Evolutionary conservation across 306 rosid species (phyloP).

Genomic region (Ziziphus jujuba): DNA sequence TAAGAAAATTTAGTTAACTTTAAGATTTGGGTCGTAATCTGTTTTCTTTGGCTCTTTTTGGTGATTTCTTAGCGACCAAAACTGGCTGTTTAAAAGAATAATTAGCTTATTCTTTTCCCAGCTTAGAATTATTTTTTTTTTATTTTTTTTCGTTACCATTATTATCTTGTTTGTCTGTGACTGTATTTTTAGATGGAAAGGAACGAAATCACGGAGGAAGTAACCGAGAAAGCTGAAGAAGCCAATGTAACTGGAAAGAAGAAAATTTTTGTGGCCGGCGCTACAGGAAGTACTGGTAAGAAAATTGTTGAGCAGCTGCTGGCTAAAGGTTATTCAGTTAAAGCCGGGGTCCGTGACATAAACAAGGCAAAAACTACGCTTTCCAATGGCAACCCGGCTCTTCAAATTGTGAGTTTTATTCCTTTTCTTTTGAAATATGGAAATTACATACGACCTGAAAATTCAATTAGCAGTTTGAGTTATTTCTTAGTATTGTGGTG

Average conservation of each 20-base stretch:
- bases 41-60: too few species aligned
- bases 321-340: conserved; percentile 79
- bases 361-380: conserved; percentile 67
- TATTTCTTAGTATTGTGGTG: neutral
- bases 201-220: conserved; percentile 53
- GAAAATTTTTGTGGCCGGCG: conserved; percentile 91
- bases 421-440: neutral
- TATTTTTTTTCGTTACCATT: too few species aligned
- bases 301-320: conserved; percentile 85
- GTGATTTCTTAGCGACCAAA: too few species aligned
- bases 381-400: conserved; percentile 58
- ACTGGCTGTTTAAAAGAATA: too few species aligned
- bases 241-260: conserved; percentile 41
- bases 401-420: conserved; percentile 66
- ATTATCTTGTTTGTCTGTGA: neutral
- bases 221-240: conserved; percentile 24
- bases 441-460: neutral
- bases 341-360: conserved; percentile 88
- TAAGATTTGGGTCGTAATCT: too few species aligned
- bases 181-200: conserved; percentile 66
- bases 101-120: neutral
- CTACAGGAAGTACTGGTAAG: conserved; percentile 89
- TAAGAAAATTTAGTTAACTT: too few species aligned
- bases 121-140: neutral
- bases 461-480: conserved; percentile 17